A percentile compares a stretch with the other conserved stretches of the same genome.
These are phyloP conservation scores for Croton laevigatus DNA, from an alignment of 441 rosid species.

Conservation along the genomic window DNA sequence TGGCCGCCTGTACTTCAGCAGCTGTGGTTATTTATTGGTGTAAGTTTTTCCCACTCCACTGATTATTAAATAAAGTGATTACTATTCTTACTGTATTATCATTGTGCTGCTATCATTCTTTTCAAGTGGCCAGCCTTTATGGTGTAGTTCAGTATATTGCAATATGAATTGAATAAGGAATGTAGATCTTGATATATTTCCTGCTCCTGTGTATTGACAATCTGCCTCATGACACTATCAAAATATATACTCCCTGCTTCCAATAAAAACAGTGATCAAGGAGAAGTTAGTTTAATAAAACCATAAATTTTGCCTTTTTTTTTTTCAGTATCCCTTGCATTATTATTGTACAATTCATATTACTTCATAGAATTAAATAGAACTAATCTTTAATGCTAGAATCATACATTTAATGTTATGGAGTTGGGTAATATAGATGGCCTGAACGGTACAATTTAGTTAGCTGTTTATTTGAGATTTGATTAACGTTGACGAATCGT, in stretches of 20 bases:
- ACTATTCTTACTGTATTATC: constrained; percentile 21
- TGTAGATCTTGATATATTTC: background rate
- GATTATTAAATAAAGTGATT: constrained; percentile 7
- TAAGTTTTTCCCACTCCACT: constrained; percentile 47
- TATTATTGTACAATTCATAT: too few species aligned
- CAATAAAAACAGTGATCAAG: background rate
- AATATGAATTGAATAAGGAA: background rate
- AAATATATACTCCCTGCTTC: background rate
- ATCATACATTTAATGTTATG: too few species aligned
- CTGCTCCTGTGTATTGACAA: background rate
- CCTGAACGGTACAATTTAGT: too few species aligned
- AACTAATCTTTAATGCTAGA: too few species aligned
- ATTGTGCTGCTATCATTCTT: background rate
- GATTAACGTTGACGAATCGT: too few species aligned
- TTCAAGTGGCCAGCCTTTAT: background rate
- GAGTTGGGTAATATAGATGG: too few species aligned
- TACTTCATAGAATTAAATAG: too few species aligned
- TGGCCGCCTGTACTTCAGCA: constrained; percentile 72
- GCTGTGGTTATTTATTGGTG: constrained; percentile 91
- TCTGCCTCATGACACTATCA: background rate
- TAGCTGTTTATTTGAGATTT: too few species aligned
- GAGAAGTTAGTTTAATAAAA: too few species aligned
- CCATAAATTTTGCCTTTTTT: too few species aligned
- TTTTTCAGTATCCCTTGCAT: too few species aligned
- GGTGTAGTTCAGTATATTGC: background rate